Evolutionary conservation across 2,329 filamentous ascomycete species (phyloP).

Genomic region (Xylaria polymorpha): DNA sequence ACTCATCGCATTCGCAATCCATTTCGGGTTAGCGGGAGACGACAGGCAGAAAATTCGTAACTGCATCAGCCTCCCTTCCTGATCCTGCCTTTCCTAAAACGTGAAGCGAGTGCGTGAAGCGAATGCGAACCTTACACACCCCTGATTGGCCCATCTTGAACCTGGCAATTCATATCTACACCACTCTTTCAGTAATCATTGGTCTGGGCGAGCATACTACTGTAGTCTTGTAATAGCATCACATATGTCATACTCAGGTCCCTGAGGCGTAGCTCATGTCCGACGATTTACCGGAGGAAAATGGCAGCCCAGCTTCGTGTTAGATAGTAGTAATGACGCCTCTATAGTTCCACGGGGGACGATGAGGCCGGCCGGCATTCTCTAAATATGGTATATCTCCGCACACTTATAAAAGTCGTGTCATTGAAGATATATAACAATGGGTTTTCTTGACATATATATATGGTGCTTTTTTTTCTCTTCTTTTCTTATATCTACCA

Average conservation of each 20-base stretch:
- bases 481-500: not conserved
- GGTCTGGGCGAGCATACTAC: not conserved
- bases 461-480: not conserved
- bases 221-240: not conserved
- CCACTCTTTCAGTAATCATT: too few relatives aligned
- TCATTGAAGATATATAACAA: not conserved
- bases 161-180: not conserved
- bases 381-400: not conserved
- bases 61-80: constrained; percentile 1
- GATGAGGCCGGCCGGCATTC: not conserved
- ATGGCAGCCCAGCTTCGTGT: not conserved
- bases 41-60: not conserved
- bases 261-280: not conserved
- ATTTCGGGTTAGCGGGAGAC: constrained; percentile 9
- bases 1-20: constrained; percentile 17
- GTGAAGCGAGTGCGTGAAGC: constrained; percentile 26
- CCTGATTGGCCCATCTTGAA: constrained; percentile 17
- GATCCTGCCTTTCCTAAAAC: constrained; percentile 8
- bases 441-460: not conserved
- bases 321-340: not conserved
- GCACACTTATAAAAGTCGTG: not conserved
- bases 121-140: constrained; percentile 17
- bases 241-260: not conserved
- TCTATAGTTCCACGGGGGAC: not conserved
- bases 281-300: not conserved